Evolutionary conservation across 495 filamentous ascomycete species (phyloP).

Genomic region (Pseudomonodictys pantanalensis): DNA sequence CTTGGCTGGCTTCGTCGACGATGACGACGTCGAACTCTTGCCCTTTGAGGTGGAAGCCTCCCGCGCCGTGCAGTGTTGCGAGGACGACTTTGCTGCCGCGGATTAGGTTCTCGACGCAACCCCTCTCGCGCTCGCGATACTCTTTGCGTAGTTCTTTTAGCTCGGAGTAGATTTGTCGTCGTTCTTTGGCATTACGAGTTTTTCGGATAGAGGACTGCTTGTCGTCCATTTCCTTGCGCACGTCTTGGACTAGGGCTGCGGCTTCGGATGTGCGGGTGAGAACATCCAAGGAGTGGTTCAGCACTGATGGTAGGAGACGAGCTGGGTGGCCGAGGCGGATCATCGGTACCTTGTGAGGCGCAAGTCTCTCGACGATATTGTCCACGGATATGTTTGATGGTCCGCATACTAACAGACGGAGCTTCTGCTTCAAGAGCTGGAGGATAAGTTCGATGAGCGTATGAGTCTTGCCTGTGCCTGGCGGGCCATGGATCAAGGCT

Average conservation of each 20-base stretch:
- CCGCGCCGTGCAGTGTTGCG: constrained; percentile 88
- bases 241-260: constrained; percentile 83
- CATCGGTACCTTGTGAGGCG: constrained; percentile 78
- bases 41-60: constrained; percentile 74
- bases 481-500: constrained; percentile 91
- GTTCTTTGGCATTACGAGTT: constrained; percentile 74
- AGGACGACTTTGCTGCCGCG: constrained; percentile 79
- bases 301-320: constrained; percentile 79
- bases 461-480: constrained; percentile 96
- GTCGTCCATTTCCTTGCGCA: constrained; percentile 87
- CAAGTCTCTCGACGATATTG: constrained; percentile 94
- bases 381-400: constrained; percentile 96
- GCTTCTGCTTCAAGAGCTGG: constrained; percentile 69
- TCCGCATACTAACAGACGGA: constrained; percentile 84
- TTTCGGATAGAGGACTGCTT: constrained; percentile 88
- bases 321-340: constrained; percentile 92
- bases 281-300: constrained; percentile 86
- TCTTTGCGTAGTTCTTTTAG: constrained; percentile 83
- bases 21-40: constrained; percentile 91
- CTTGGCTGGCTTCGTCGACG: constrained; percentile 94
- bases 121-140: constrained; percentile 77
- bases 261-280: constrained; percentile 90
- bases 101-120: constrained; percentile 74
- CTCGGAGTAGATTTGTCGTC: constrained; percentile 78
- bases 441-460: constrained; percentile 93